Base-by-base conservation (phyloP, 139 green algal genomes). In the Astrephomene gubernaculifera region DNA sequence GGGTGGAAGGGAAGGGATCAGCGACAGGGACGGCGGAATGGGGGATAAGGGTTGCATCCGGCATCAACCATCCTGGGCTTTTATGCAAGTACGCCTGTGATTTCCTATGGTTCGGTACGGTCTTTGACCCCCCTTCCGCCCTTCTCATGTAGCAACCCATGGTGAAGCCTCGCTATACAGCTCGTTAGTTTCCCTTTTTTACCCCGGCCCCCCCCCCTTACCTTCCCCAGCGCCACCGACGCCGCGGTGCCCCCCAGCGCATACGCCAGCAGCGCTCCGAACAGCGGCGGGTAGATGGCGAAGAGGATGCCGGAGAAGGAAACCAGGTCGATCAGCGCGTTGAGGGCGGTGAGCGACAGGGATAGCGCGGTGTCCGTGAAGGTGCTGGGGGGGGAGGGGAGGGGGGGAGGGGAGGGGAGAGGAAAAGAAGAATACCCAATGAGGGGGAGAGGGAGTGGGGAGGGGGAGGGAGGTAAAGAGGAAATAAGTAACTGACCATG, bases 211-310 rank as follows among this genome's bases (percentile, higher is more conserved):
- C 68, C 38, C 21, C n/a, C 0, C 2, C 84, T 1, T 38, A 93
- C 89, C 87, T 92, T 92, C 14, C 92, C 91, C 27, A 95, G 81
- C 9, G 33, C 31, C 8, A 95, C 71, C 27, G 92, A 97, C 36
- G 95, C 90, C 6, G 86, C 93, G 5, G 97, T 99, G 54, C 97
- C 97, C 0, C 97, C 97, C 17, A 98, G 41, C 2, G 96, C 94
- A 88, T 99, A 99, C 5, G 95, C 75, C 1, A 99, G 41, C 41
- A 99, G 90, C 19, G 95, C 97, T 12, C 81, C 92, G 90, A 99
- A 99, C 35, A 99, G 93, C 0, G 97, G 97, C 1, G 97, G 97
- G 90, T 99, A 99, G 85, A 99, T 99, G 81, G 87, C 92, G 91
- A 95, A 99, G 64, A 99, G 89, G 89, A 99, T 99, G 79, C 94